Conservation (phyloP, 1,284 basidiomycete genomes). For the Ustilago tritici region DNA sequence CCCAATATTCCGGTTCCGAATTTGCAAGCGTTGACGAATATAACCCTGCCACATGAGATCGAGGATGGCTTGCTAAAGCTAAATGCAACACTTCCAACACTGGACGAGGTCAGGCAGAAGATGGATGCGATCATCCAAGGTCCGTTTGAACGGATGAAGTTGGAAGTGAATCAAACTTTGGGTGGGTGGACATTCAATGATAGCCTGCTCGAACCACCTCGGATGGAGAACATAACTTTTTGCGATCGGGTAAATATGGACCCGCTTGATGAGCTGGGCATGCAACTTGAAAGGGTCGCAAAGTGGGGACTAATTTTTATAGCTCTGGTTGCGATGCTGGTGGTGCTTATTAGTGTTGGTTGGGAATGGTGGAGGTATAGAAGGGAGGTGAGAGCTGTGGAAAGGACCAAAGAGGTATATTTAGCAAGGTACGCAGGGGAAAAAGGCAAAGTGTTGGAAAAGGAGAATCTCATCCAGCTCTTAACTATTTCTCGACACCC, state of each 20-base stretch:
- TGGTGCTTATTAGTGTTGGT: constrained; percentile 31
- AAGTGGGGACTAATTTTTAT: constrained; percentile 38
- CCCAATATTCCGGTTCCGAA: constrained; percentile 39
- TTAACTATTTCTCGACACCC: constrained; percentile 55
- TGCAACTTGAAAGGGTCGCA: constrained; percentile 33
- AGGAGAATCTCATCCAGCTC: constrained; percentile 37
- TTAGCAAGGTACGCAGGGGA: constrained; percentile 11
- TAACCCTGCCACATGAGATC: constrained; percentile 84
- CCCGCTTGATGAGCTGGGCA: constrained; percentile 49
- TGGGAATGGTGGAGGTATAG: constrained; percentile 56
- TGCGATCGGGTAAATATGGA: constrained; percentile 51
- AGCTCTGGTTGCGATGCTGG: constrained; percentile 27
- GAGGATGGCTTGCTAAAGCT: constrained; percentile 79
- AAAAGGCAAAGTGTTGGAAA: constrained; percentile 19
- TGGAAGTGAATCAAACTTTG: constrained; percentile 53
- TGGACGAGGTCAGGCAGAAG: constrained; percentile 79
- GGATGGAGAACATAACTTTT: constrained; percentile 39
- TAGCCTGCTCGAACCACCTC: constrained; percentile 43
- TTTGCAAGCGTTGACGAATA: constrained; percentile 79
- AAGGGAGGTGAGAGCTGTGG: constrained; percentile 38
- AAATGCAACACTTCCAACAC: constrained; percentile 83
- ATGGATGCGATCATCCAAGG: constrained; percentile 73
- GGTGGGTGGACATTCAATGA: constrained; percentile 46
- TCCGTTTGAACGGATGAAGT: constrained; percentile 55
- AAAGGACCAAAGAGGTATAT: constrained; percentile 44